These are phyloP conservation scores for Stagonosporopsis chrysanthemi DNA, from an alignment of 2,329 filamentous ascomycete species.

Conservation along the genomic window DNA sequence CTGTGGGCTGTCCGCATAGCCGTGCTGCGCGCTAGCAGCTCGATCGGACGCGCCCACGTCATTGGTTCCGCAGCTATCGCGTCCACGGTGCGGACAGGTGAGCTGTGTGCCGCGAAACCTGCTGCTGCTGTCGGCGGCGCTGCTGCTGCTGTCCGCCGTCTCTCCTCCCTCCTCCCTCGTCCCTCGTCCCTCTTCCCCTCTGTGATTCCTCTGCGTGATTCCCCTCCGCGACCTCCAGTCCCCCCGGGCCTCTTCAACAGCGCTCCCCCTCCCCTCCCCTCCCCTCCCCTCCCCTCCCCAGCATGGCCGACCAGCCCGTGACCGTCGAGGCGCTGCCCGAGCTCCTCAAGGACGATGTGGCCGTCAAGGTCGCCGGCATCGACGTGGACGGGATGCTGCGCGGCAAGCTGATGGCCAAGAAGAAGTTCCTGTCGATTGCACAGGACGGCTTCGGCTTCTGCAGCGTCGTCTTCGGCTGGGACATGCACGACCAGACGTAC, in stretches of 20 bases:
- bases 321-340: slow-evolving; percentile 71
- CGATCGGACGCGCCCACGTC: slow-evolving; percentile 7
- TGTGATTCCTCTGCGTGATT: background rate
- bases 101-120: slow-evolving; percentile 1
- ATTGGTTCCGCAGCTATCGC: slow-evolving; percentile 16
- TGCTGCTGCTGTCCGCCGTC: background rate
- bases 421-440: slow-evolving; percentile 88
- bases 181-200: background rate
- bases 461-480: slow-evolving; percentile 94
- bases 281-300: background rate
- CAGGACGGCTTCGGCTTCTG: slow-evolving; percentile 88
- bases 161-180: no score
- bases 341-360: slow-evolving; percentile 73
- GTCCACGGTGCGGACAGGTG: background rate
- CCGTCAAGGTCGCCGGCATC: slow-evolving; percentile 86
- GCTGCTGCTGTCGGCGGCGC: background rate
- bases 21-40: slow-evolving; percentile 5
- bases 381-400: slow-evolving; percentile 88
- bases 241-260: background rate
- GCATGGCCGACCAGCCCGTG: slow-evolving; percentile 48
- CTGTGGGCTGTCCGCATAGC: background rate
- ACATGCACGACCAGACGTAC: slow-evolving; percentile 95
- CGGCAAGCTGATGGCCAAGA: slow-evolving; percentile 90
- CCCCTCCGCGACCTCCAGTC: background rate
- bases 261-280: no score